Evolutionary conservation across 352 stramenopile species (phyloP).

Genomic region (Pythium coloratum): DNA sequence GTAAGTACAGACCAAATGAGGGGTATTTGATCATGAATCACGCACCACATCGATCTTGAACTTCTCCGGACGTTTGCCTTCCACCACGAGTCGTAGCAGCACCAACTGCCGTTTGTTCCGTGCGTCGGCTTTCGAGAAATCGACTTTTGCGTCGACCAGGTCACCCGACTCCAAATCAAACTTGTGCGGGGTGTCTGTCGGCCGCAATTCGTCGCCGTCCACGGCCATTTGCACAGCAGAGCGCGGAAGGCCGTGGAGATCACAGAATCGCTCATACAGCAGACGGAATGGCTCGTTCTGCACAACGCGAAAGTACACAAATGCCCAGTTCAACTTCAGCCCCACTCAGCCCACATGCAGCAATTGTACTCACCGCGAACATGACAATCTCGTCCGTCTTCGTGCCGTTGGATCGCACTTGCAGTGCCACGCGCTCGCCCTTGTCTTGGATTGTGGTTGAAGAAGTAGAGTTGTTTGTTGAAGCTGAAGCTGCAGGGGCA

Average conservation of each 20-base stretch:
- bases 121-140: slow-evolving; percentile 54
- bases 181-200: slow-evolving; percentile 29
- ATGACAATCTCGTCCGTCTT: slow-evolving; percentile 56
- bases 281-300: slow-evolving; percentile 67
- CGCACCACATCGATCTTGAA: slow-evolving; percentile 73
- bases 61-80: slow-evolving; percentile 50
- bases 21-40: slow-evolving; percentile 1
- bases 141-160: slow-evolving; percentile 72
- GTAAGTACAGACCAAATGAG: neutral
- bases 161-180: slow-evolving; percentile 59
- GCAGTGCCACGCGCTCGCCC: slow-evolving; percentile 51
- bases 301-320: slow-evolving; percentile 1
- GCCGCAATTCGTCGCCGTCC: slow-evolving; percentile 45
- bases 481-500: neutral
- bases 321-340: neutral
- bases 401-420: slow-evolving; percentile 61
- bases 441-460: slow-evolving; percentile 29
- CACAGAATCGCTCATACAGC: slow-evolving; percentile 66
- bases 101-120: slow-evolving; percentile 57
- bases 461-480: neutral
- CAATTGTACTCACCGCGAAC: slow-evolving; percentile 38
- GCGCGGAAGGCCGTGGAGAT: slow-evolving; percentile 56
- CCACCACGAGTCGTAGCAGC: slow-evolving; percentile 52
- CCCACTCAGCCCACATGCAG: neutral
- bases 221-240: slow-evolving; percentile 62